Evolutionary conservation across 2,329 filamentous ascomycete genomes (phyloP).

Genomic region (Aspergillus terreus): DNA sequence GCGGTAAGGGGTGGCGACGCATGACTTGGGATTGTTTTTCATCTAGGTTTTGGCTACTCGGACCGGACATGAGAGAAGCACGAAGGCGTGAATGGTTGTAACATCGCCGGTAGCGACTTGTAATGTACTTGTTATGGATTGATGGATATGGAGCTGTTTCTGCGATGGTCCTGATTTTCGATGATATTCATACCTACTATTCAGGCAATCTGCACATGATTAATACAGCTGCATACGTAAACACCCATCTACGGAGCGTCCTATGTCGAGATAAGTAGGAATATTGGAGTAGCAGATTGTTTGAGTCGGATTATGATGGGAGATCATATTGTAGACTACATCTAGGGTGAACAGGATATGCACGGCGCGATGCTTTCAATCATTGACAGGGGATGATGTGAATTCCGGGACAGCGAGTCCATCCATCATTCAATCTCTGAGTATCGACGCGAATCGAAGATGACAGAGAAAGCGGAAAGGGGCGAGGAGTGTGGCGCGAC

Average conservation of each 20-base stretch:
- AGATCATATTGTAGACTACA: background rate
- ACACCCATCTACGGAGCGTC: too few relatives aligned
- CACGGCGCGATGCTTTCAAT: conserved; percentile 1
- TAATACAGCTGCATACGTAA: too few relatives aligned
- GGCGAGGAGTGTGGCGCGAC: conserved; percentile 5
- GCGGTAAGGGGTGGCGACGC: conserved; percentile 41
- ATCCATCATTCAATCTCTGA: background rate
- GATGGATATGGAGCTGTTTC: too few relatives aligned
- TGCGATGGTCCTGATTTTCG: too few relatives aligned
- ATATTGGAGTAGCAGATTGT: background rate
- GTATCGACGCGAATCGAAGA: background rate
- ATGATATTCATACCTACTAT: too few relatives aligned
- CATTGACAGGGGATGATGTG: background rate
- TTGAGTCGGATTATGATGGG: background rate
- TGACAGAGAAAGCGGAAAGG: background rate
- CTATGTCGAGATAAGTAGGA: too few relatives aligned
- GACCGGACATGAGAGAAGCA: background rate
- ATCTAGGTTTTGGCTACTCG: background rate
- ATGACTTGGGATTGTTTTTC: background rate
- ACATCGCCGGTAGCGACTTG: background rate
- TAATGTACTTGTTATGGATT: conserved; percentile 8
- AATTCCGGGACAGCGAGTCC: background rate
- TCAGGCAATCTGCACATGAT: too few relatives aligned
- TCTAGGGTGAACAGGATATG: background rate
- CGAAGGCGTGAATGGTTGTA: conserved; percentile 3